Percentiles rank a stretch among this genome's conserved stretches.
Conservation (phyloP, 768 basidiomycete species). For the Amanita rubescens region DNA sequence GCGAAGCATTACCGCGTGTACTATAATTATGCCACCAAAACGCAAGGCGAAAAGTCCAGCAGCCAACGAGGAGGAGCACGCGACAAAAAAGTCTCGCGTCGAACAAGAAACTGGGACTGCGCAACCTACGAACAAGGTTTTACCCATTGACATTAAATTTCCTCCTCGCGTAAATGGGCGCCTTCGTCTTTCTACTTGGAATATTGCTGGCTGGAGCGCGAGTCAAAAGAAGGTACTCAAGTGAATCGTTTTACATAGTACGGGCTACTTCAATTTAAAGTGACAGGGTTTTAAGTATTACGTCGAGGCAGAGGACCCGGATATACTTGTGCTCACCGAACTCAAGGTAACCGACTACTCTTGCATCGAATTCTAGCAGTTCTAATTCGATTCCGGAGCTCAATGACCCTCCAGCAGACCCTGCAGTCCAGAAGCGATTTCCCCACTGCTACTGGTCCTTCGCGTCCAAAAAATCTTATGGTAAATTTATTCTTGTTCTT, state of each 20-base stretch:
- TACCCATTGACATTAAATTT: conserved; percentile 58
- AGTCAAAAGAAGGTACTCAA: conserved; percentile 65
- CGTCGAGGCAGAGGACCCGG: conserved; percentile 80
- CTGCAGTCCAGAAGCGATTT: conserved; percentile 46
- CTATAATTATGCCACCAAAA: conserved; percentile 3
- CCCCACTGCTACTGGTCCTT: conserved; percentile 75
- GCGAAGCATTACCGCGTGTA: too few relatives aligned
- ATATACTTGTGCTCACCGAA: conserved; percentile 78
- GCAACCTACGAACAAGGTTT: conserved; percentile 67
- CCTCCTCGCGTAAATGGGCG: conserved; percentile 40
- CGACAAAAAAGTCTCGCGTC: conserved; percentile 19
- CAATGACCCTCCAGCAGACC: conserved; percentile 61
- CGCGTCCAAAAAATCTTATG: conserved; percentile 71
- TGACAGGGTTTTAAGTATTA: conserved; percentile 72
- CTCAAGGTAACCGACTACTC: conserved; percentile 55
- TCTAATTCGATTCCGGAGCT: conserved; percentile 37
- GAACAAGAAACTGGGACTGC: conserved; percentile 8
- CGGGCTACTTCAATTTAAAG: background rate
- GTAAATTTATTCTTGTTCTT: conserved; percentile 28
- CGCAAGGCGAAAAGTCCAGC: conserved; percentile 2
- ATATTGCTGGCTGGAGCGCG: conserved; percentile 70
- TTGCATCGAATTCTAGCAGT: background rate
- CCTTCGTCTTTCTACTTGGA: conserved; percentile 64
- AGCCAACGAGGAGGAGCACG: conserved; percentile 2
- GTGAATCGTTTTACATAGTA: background rate